Evolutionary conservation across 805 yeast species (phyloP).

Genomic region (Zygosaccharomyces bisporus): DNA sequence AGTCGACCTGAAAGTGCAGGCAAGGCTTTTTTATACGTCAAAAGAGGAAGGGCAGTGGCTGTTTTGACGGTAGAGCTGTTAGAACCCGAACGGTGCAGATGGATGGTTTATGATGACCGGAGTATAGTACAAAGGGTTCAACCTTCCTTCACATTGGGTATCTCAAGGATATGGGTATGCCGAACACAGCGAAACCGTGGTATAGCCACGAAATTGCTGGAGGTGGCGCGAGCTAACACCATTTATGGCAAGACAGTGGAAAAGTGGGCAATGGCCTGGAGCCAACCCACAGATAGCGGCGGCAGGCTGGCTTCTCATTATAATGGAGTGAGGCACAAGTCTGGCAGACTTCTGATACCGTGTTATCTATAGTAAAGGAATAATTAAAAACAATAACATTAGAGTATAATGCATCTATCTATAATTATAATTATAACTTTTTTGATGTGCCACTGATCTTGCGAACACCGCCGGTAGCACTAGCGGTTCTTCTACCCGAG

Average conservation of each 20-base stretch:
- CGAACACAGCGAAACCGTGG: slow-evolving; percentile 46
- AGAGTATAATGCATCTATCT: slow-evolving; percentile 4
- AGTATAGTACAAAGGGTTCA: slow-evolving; percentile 45
- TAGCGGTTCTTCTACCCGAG: slow-evolving; percentile 35
- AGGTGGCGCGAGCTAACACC: slow-evolving; percentile 42
- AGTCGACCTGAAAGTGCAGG: slow-evolving; percentile 32
- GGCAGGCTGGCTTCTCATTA: slow-evolving; percentile 53
- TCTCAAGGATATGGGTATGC: slow-evolving; percentile 48
- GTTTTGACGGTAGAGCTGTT: slow-evolving; percentile 48
- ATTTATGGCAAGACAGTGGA: slow-evolving; percentile 48
- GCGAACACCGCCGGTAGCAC: slow-evolving; percentile 34
- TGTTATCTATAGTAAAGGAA: slow-evolving; percentile 25
- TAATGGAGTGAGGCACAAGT: slow-evolving; percentile 50
- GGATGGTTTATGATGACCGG: slow-evolving; percentile 58
- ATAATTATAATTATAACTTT: slow-evolving; percentile 17
- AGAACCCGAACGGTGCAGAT: slow-evolving; percentile 42
- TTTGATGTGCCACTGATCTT: slow-evolving; percentile 35
- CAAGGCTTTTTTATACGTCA: slow-evolving; percentile 48
- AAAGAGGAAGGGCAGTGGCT: slow-evolving; percentile 49
- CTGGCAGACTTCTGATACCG: slow-evolving; percentile 33
- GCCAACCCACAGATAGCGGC: slow-evolving; percentile 69
- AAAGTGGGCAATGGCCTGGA: slow-evolving; percentile 54
- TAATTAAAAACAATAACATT: slow-evolving; percentile 2
- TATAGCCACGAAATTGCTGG: slow-evolving; percentile 45
- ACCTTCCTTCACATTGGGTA: slow-evolving; percentile 43